Base-by-base conservation (phyloP, 106 monocot species). In the Acanthochlamys bracteata region DNA sequence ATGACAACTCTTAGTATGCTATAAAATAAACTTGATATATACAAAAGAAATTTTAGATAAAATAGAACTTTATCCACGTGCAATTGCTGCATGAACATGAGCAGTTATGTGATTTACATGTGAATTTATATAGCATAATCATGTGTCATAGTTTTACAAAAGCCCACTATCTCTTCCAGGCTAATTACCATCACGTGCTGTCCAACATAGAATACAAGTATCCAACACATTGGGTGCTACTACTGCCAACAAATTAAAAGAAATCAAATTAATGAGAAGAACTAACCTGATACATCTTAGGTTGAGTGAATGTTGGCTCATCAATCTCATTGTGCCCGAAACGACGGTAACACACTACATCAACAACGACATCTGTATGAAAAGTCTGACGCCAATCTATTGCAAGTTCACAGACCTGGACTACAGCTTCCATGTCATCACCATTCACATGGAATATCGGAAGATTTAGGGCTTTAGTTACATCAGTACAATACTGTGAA, bases 361-460 rank as follows among this genome's bases (percentile, higher is more conserved):
- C 89, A 61, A 89, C 72, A 15, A 89, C 89, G 21, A 80, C 89
- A 72, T 89, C 89, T 53, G 76, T 76, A 51, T 89, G 89, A 64
- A 85, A 89, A 6, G 70, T 85, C 58, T 89, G 89, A 25, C 89
- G 75, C 85, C 85, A 89, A 65, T 89, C 89, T 12, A 84, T 84
- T 27, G 89, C 89, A 60, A 89, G 82, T 73, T 85, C 89, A 71
- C 82, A 89, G 13, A 66, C 89, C 79, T 82, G 89, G 39, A 80
- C 89, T 25, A 85, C 89, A 0, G 89, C 89, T 60, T 89, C 89
- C 71, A 89, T 71, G 58, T 89, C 89, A 64, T 89, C 89, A 21
- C 89, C 89, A 74, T 89, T 89, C 11, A 89, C 89, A 77, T 89
- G 89, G 40, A 89, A 89, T 59, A 89, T 89, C 24, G 89, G 89